Percentiles rank a stretch among this genome's conserved stretches.
These are phyloP conservation scores for Alternaria sp. DNA, from an alignment of 2,329 filamentous ascomycete genomes.

Conservation along the genomic window DNA sequence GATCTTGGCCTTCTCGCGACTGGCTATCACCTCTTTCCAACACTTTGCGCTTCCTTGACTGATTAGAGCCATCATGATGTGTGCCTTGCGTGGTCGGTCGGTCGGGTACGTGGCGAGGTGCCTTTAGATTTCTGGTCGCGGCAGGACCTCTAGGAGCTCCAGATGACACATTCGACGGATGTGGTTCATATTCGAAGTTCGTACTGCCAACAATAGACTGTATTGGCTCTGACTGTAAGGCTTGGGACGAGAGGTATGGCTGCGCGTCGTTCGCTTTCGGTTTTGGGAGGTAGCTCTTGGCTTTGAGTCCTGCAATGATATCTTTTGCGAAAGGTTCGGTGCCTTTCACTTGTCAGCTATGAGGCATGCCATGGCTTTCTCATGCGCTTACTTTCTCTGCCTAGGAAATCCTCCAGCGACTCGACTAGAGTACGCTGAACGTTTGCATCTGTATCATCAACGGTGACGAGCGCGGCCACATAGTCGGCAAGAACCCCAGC, in stretches of 20 bases:
- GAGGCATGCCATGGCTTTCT: background rate
- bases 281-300: slow-evolving; percentile 55
- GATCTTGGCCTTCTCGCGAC: slow-evolving; percentile 50
- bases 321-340: slow-evolving; percentile 72
- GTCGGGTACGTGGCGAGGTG: slow-evolving; percentile 22
- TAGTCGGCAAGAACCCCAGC: slow-evolving; percentile 84
- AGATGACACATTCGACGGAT: slow-evolving; percentile 25
- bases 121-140: slow-evolving; percentile 16
- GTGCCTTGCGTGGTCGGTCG: slow-evolving; percentile 16
- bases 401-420: slow-evolving; percentile 78
- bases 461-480: slow-evolving; percentile 77
- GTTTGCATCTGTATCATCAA: slow-evolving; percentile 66
- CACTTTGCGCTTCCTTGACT: slow-evolving; percentile 64
- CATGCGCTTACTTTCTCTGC: slow-evolving; percentile 61
- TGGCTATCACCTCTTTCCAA: slow-evolving; percentile 62
- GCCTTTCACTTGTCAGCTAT: slow-evolving; percentile 53
- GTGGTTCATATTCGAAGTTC: slow-evolving; percentile 30
- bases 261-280: slow-evolving; percentile 18
- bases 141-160: slow-evolving; percentile 38
- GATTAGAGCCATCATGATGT: slow-evolving; percentile 26
- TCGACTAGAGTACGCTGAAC: slow-evolving; percentile 73
- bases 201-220: slow-evolving; percentile 34
- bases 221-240: slow-evolving; percentile 33
- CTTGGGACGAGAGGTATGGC: background rate
- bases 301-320: slow-evolving; percentile 71